Base-by-base conservation (phyloP, 768 basidiomycete species). In the Lentinula edodes region DNA sequence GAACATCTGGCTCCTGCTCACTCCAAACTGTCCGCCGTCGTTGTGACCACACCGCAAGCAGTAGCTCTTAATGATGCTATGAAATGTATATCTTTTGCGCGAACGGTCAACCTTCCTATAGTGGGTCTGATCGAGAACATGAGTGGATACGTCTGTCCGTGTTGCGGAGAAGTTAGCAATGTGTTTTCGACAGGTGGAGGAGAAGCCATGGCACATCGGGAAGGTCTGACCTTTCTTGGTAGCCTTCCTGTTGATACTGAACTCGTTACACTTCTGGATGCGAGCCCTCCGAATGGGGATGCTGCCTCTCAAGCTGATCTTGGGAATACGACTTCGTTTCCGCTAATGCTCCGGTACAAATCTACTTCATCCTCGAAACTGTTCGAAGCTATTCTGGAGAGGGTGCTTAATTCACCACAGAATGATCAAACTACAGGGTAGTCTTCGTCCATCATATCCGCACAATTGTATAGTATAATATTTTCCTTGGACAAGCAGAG, bases 141-240 rank as follows among this genome's bases (percentile, higher is more conserved):
- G 97, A 91, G 93, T 65, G 97, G 97, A 54, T 98, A 97, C 75
- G 91, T 90, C 18, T 98, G 96, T 70, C 97, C 97, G 50, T 97
- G 95, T 71, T 98, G 97, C 71, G 93, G 93, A 15, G 95, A 98
- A 73, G 79, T 98, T 66, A 93, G 88, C 77, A 93, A 96, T 72
- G 85, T 97, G 58, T 99, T 98, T 73, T 97, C 95, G 7, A 89
- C 87, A 4, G 94, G 94, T 15, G 97, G 97, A 2, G 97, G 95
- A 1, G 85, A 89, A 73, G 90, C 88, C 68, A 87, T 95, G 89
- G 94, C 92, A 4, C 78, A 80, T 63, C 81, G 80, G 55, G 91
- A 95, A 68, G 82, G 79, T 0, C 67, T 98, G 41, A 72, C 70
- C 52, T 97, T 95, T 71, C 78, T 99, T 59, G 97, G 97, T 10